A percentile compares a stretch with the other conserved stretches of the same genome.
Evolutionary conservation across 768 basidiomycete genomes (phyloP).

Genomic region (Arthromyces matolae): DNA sequence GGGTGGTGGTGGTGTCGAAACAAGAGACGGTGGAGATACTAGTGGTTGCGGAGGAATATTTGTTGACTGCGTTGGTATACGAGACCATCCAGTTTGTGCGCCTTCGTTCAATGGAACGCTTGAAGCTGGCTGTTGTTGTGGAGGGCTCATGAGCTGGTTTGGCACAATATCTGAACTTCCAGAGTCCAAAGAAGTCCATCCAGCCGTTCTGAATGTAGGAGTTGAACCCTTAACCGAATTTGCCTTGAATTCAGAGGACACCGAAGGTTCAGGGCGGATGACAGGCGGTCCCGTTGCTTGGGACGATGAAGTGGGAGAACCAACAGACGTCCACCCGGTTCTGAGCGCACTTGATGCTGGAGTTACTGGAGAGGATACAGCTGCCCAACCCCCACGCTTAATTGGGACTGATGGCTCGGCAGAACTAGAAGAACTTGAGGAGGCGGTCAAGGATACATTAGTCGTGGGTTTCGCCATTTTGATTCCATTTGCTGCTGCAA

Average conservation of each 20-base stretch:
- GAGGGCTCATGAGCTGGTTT: constrained; percentile 9
- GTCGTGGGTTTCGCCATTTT: constrained; percentile 50
- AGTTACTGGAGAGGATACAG: constrained; percentile 25
- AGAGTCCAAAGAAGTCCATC: constrained; percentile 66
- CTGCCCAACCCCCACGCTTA: constrained; percentile 51
- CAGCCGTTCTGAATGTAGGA: constrained; percentile 55
- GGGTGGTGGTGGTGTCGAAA: constrained; percentile 5
- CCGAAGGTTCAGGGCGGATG: constrained; percentile 8
- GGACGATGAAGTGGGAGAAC: constrained; percentile 16
- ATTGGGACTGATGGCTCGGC: constrained; percentile 20
- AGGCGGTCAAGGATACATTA: constrained; percentile 13
- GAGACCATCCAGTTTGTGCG: constrained; percentile 4
- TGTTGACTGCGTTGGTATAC: background rate
- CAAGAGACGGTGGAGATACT: background rate
- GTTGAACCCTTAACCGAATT: constrained; percentile 24
- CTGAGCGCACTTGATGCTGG: constrained; percentile 31
- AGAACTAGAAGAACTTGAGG: constrained; percentile 24
- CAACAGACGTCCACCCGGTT: constrained; percentile 48
- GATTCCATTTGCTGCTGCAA: constrained; percentile 79
- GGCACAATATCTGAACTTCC: constrained; percentile 30
- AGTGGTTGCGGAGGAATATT: background rate
- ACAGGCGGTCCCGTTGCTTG: constrained; percentile 14
- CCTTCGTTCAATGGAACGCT: constrained; percentile 6
- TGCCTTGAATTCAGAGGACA: background rate
- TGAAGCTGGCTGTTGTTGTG: constrained; percentile 17